These are phyloP conservation scores for Coriaria nepalensis DNA, from an alignment of 306 rosid genomes.

Conservation along the genomic window DNA sequence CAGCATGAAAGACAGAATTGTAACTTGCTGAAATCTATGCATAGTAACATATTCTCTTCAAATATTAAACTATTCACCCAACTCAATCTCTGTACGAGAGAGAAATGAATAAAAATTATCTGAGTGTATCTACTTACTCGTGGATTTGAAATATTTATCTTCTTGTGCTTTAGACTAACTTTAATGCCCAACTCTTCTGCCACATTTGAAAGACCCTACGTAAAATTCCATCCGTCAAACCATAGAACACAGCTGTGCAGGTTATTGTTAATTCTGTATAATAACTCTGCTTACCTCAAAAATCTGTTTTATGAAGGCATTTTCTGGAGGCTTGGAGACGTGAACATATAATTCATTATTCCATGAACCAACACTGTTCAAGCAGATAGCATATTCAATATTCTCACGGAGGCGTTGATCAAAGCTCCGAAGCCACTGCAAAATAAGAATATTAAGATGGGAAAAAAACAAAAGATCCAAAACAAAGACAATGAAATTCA, in stretches of 20 bases:
- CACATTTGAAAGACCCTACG: conserved; percentile 78
- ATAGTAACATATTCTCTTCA: not conserved
- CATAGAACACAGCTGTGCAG: conserved; percentile 7
- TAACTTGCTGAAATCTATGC: not conserved
- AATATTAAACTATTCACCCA: no score
- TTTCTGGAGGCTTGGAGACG: conserved; percentile 97
- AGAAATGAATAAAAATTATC: not conserved
- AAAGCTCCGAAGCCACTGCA: conserved; percentile 93
- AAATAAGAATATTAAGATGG: conserved; percentile 16
- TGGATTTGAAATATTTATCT: conserved; percentile 86
- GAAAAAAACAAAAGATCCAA: conserved; percentile 3
- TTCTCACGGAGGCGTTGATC: conserved; percentile 94
- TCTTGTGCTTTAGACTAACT: conserved; percentile 92
- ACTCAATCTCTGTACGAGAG: no score
- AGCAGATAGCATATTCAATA: conserved; percentile 90
- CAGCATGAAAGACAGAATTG: conserved; percentile 4
- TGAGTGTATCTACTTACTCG: conserved; percentile 57
- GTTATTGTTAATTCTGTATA: conserved; percentile 9
- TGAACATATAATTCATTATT: conserved; percentile 84
- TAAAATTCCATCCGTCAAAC: conserved; percentile 19
- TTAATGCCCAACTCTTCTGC: conserved; percentile 72
- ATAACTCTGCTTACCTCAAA: conserved; percentile 48
- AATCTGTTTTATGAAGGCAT: conserved; percentile 78
- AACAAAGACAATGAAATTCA: not conserved
- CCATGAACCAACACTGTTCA: conserved; percentile 91